phyloP scores from a whole-genome alignment of 2,329 filamentous ascomycete species.

The Amylocarpus encephaloides region DNA sequence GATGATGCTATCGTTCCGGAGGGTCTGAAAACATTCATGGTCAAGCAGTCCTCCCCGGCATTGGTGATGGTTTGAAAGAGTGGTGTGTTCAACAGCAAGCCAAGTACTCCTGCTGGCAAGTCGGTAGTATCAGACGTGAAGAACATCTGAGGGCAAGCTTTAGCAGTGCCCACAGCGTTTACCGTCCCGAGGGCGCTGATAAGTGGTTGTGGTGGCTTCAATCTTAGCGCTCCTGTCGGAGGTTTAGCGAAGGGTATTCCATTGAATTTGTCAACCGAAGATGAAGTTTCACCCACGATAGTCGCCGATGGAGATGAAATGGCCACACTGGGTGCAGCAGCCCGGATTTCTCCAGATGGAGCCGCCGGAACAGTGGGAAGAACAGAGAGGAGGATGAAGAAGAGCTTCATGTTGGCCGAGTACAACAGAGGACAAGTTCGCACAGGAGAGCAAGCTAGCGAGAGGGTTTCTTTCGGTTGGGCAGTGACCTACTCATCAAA shows the following conservation, averaged over 20 bases:
- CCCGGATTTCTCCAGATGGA: conserved; percentile 4
- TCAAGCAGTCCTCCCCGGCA: conserved; percentile 59
- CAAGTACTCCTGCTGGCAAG: conserved; percentile 39
- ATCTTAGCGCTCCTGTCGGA: conserved; percentile 58
- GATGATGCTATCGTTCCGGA: conserved; percentile 45
- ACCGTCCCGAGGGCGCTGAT: conserved; percentile 52
- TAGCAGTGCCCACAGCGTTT: conserved; percentile 50
- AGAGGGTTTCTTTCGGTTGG: too few relatives aligned
- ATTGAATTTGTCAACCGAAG: conserved; percentile 7
- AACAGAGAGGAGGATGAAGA: neutral
- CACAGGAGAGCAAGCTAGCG: too few relatives aligned
- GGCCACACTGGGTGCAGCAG: conserved; percentile 6
- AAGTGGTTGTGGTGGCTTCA: conserved; percentile 61
- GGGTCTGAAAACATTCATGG: conserved; percentile 53
- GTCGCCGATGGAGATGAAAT: conserved; percentile 14
- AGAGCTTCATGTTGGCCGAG: conserved; percentile 5
- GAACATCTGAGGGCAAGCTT: conserved; percentile 67
- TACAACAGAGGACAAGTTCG: too few relatives aligned
- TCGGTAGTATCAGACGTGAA: conserved; percentile 43
- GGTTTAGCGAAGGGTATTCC: conserved; percentile 71
- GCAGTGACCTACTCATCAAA: too few relatives aligned
- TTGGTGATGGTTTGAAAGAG: conserved; percentile 50
- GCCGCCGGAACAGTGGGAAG: conserved; percentile 4
- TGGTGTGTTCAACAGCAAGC: conserved; percentile 46
- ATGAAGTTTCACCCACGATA: conserved; percentile 5